phyloP scores from a whole-genome alignment of 345 rosid species.

The Eucalyptus paniculata region DNA sequence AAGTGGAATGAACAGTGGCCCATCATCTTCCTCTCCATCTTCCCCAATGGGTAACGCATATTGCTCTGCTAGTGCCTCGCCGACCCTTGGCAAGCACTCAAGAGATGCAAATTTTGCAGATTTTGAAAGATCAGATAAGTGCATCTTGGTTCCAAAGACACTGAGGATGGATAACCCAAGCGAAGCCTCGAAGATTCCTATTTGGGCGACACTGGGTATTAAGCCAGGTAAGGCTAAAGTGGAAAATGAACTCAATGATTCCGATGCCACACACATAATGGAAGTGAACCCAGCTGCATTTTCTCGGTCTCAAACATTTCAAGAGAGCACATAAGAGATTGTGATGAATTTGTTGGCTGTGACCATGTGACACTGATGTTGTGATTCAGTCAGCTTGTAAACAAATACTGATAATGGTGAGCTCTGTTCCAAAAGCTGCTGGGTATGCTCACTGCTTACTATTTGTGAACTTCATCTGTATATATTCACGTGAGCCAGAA shows the following conservation, averaged over 20 bases:
- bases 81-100: constrained; percentile 57
- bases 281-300: constrained; percentile 66
- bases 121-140: constrained; percentile 24
- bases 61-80: constrained; percentile 35
- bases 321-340: constrained; percentile 33
- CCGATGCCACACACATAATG: constrained; percentile 18
- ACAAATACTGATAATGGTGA: neutral
- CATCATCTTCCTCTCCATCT: constrained; percentile 24
- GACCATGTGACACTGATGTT: neutral
- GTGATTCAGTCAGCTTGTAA: neutral
- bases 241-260: constrained; percentile 5
- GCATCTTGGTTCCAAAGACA: constrained; percentile 36
- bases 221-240: neutral
- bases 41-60: constrained; percentile 22
- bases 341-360: neutral
- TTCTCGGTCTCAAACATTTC: constrained; percentile 44
- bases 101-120: constrained; percentile 30
- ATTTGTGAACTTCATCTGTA: neutral
- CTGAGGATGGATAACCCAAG: constrained; percentile 28
- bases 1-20: constrained; percentile 8
- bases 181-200: constrained; percentile 36
- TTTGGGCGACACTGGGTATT: constrained; percentile 12
- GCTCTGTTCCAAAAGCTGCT: neutral
- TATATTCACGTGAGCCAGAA: neutral
- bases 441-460: neutral